These are phyloP conservation scores for Xylaria hypoxylon DNA, from an alignment of 2,329 filamentous ascomycete genomes.

Conservation along the genomic window DNA sequence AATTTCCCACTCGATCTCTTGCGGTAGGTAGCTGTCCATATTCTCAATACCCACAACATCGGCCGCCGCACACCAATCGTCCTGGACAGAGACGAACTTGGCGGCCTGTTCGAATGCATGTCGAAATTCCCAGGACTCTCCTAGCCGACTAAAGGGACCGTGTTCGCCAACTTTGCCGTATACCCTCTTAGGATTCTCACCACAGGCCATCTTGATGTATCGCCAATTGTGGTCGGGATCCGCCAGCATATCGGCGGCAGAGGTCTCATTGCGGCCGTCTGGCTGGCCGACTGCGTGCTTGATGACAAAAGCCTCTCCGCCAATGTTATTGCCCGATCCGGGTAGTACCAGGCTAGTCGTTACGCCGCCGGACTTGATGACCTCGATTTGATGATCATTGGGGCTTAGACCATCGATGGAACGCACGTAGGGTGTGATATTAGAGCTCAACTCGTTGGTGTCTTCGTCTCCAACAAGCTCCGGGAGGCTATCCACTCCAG, in stretches of 20 bases:
- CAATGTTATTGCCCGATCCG: slow-evolving; percentile 79
- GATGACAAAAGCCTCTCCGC: slow-evolving; percentile 75
- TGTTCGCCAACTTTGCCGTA: slow-evolving; percentile 67
- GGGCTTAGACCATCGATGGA: slow-evolving; percentile 74
- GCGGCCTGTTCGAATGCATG: slow-evolving; percentile 74
- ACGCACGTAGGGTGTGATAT: slow-evolving; percentile 76
- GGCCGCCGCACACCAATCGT: slow-evolving; percentile 75
- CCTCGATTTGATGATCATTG: slow-evolving; percentile 72
- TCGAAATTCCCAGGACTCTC: slow-evolving; percentile 76
- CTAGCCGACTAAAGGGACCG: slow-evolving; percentile 70
- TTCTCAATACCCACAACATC: slow-evolving; percentile 61
- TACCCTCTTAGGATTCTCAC: slow-evolving; percentile 74
- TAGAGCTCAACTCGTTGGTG: slow-evolving; percentile 71
- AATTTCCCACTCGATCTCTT: slow-evolving; percentile 72
- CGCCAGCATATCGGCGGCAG: slow-evolving; percentile 72
- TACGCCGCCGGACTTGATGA: slow-evolving; percentile 79
- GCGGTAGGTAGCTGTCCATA: slow-evolving; percentile 69
- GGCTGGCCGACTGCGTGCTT: slow-evolving; percentile 73
- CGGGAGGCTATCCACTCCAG: slow-evolving; percentile 70
- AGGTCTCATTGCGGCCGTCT: slow-evolving; percentile 72
- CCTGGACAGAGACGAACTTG: slow-evolving; percentile 67
- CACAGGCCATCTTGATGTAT: slow-evolving; percentile 83
- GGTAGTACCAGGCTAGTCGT: slow-evolving; percentile 75
- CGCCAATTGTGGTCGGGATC: slow-evolving; percentile 74
- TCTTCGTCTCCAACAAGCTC: slow-evolving; percentile 66